Evolutionary conservation across 1,284 basidiomycete species (phyloP).

Genomic region (Melanopsichium pennsylvanicum): DNA sequence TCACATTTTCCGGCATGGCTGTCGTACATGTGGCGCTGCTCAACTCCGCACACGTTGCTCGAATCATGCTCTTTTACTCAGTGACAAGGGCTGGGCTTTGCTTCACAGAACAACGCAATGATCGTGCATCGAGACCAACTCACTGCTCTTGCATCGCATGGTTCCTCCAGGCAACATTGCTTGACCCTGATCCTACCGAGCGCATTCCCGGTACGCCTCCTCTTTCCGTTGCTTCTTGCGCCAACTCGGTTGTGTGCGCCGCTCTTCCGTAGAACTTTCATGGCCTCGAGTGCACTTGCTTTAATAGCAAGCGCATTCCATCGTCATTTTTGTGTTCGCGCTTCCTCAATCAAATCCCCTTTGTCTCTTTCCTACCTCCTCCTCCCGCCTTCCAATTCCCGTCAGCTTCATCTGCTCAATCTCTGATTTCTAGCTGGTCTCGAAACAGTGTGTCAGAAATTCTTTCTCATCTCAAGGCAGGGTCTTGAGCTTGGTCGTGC

Average conservation of each 20-base stretch:
- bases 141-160: too few relatives aligned
- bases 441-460: neutral
- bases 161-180: too few relatives aligned
- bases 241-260: too few relatives aligned
- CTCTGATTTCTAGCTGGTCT: slow-evolving; percentile 22
- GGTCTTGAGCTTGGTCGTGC: slow-evolving; percentile 1
- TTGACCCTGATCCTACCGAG: slow-evolving; percentile 1
- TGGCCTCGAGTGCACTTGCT: too few relatives aligned
- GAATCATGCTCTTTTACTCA: neutral
- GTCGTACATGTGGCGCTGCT: slow-evolving; percentile 2
- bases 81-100: too few relatives aligned
- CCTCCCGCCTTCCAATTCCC: neutral
- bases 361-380: neutral
- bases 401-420: neutral
- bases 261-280: too few relatives aligned
- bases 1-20: neutral
- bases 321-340: neutral
- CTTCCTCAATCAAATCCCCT: neutral
- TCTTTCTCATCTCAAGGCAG: neutral
- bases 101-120: too few relatives aligned
- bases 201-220: neutral
- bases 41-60: slow-evolving; percentile 2
- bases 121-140: too few relatives aligned
- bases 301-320: too few relatives aligned
- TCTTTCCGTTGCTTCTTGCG: too few relatives aligned